These are phyloP conservation scores for Clarkia xantiana DNA, from an alignment of 345 rosid genomes.

Conservation along the genomic window DNA sequence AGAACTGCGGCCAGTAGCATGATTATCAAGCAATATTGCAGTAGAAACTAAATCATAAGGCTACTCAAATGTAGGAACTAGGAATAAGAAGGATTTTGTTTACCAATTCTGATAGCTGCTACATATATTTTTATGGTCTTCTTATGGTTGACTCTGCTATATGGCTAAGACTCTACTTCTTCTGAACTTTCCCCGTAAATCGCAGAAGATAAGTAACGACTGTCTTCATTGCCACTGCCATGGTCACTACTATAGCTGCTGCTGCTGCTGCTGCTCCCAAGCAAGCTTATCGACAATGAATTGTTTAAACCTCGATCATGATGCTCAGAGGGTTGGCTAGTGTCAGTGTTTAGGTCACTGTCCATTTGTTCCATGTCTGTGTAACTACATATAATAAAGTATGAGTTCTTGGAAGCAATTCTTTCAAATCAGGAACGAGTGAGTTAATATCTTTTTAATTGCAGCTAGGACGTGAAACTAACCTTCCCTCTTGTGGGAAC, in stretches of 20 bases:
- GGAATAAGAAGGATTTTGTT: not conserved
- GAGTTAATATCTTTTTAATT: not conserved
- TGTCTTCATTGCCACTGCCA: constrained; percentile 54
- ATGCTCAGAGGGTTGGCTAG: constrained; percentile 27
- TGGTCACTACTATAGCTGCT: constrained; percentile 54
- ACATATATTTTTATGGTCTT: constrained; percentile 4
- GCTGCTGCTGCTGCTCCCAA: constrained; percentile 29
- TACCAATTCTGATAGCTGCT: constrained; percentile 15
- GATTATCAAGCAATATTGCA: no score
- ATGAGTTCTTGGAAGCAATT: not conserved
- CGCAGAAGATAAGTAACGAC: constrained; percentile 31
- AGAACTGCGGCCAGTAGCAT: no score
- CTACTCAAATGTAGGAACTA: not conserved
- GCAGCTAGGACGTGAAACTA: constrained; percentile 7
- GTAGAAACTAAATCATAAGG: no score
- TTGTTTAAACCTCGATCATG: constrained; percentile 30
- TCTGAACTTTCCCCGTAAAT: constrained; percentile 51
- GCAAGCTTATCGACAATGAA: constrained; percentile 31
- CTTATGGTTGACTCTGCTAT: constrained; percentile 19
- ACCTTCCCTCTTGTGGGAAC: constrained; percentile 62
- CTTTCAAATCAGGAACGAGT: not conserved
- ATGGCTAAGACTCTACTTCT: constrained; percentile 35
- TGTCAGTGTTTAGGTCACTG: constrained; percentile 34
- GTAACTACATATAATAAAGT: constrained; percentile 33
- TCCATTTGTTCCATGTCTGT: constrained; percentile 41